phyloP scores from a whole-genome alignment of 495 filamentous ascomycete species.

The Pyronema omphalodes region DNA sequence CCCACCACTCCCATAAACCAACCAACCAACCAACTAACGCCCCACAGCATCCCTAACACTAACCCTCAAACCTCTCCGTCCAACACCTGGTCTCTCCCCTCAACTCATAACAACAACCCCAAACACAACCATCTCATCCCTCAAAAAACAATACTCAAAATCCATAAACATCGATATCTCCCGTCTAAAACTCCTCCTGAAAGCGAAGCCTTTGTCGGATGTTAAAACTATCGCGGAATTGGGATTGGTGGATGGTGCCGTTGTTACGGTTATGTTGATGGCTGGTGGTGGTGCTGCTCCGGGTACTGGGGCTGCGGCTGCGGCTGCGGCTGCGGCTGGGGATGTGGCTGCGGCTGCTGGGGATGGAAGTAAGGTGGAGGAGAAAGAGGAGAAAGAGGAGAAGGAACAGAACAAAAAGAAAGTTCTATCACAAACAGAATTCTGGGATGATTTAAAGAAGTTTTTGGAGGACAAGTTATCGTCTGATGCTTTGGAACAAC shows the following conservation, averaged over 20 bases:
- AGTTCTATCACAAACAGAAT: conserved; percentile 49
- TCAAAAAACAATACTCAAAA: conserved; percentile 44
- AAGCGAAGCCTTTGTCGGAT: conserved; percentile 65
- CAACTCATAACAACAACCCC: conserved; percentile 39
- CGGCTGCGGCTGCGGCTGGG: conserved; percentile 23
- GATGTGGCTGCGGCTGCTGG: conserved; percentile 19
- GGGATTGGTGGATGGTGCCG: conserved; percentile 31
- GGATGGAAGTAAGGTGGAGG: conserved; percentile 7
- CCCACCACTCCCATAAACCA: not conserved
- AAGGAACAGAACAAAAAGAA: conserved; percentile 33
- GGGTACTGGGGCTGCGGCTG: conserved; percentile 18
- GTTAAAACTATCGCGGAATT: conserved; percentile 45
- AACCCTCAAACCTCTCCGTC: conserved; percentile 53
- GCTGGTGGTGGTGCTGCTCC: conserved; percentile 34
- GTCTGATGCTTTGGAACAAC: conserved; percentile 44
- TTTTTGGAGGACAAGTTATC: conserved; percentile 57
- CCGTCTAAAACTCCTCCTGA: conserved; percentile 66
- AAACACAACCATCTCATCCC: conserved; percentile 54
- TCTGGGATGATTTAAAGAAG: conserved; percentile 74
- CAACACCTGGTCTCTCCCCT: conserved; percentile 30
- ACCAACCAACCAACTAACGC: conserved; percentile 2
- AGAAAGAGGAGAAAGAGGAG: conserved; percentile 34
- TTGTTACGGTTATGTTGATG: conserved; percentile 77
- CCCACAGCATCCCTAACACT: conserved; percentile 30
- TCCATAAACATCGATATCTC: conserved; percentile 30